Base-by-base conservation (phyloP, 257 asterid genomes). In the Solanum bulbocastanum region DNA sequence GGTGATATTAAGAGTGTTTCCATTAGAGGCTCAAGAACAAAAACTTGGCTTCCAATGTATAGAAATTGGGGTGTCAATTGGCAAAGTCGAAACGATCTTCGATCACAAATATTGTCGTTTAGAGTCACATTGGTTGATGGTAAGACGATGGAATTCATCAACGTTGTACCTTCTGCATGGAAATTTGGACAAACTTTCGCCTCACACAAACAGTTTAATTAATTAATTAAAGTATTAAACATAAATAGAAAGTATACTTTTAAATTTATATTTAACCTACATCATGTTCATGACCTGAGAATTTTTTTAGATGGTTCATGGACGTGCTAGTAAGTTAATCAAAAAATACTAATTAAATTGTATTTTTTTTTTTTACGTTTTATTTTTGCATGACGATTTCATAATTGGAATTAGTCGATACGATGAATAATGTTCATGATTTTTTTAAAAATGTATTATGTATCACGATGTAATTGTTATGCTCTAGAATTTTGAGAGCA, bases 51-150 rank as follows among this genome's bases (percentile, higher is more conserved):
- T 9, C 87, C 94, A 5, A 90, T 94, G 95, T 87, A 73, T 44
- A 87, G 96, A 65, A 94, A 94, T 49, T 95, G 98, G 98, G 98
- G 98, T 27, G 96, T 94, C 22, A 92, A 95, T 66, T 94, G 98
- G 98, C 94, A 93, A 56, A 89, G 91, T 89, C 44, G 71, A n/a
- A 33, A 65, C 5, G 95, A 94, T 60, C 87, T 95, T 74, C 93
- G 93, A 20, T 42, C 87, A 66, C 95, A 95, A 87, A 89, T 91
- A 32, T 87, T 94, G 88, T 95, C 98, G 58, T 94, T 94, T 83
- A 89, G 91, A 86, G 32, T 94, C 85, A 87, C 89, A 6, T 78
- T 93, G 88, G 92, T 86, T 46, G 89, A 92, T 56, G 94, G 96
- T 75, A 91, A 68, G 37, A 87, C 91, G 0, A 36, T 87, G 25